A percentile compares a stretch with the other conserved stretches of the same genome.
Evolutionary conservation across 306 rosid species (phyloP).

Genomic region (Aeschynomene evenia): DNA sequence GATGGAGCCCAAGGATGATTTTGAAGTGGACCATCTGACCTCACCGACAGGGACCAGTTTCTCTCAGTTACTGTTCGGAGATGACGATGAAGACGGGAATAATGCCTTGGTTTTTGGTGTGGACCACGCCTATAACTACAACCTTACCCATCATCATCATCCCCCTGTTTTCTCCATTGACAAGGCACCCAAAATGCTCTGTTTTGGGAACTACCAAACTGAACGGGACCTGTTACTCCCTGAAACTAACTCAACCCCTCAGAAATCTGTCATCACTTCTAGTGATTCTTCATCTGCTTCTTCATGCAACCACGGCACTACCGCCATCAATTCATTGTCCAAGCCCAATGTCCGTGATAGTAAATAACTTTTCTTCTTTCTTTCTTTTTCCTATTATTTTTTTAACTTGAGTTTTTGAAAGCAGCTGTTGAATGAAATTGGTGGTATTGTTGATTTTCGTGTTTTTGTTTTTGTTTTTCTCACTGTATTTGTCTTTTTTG

Average conservation of each 20-base stretch:
- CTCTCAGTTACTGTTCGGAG: slow-evolving; percentile 73
- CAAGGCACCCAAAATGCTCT: slow-evolving; percentile 70
- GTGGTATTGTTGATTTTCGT: background rate
- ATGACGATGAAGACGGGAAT: slow-evolving; percentile 38
- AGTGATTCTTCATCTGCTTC: slow-evolving; percentile 67
- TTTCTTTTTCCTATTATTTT: background rate
- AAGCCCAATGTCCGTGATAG: slow-evolving; percentile 39
- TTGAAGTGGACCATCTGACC: slow-evolving; percentile 50
- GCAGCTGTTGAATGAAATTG: background rate
- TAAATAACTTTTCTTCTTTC: no score
- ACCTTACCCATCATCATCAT: background rate
- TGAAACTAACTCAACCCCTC: slow-evolving; percentile 35
- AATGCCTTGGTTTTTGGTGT: slow-evolving; percentile 25
- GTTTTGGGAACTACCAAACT: slow-evolving; percentile 44
- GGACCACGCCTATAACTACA: slow-evolving; percentile 17
- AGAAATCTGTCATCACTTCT: slow-evolving; percentile 61
- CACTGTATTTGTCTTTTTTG: background rate
- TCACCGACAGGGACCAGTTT: slow-evolving; percentile 51
- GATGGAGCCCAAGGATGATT: slow-evolving; percentile 55
- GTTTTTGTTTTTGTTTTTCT: background rate
- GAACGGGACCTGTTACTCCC: background rate
- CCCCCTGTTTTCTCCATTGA: slow-evolving; percentile 36
- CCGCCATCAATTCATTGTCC: slow-evolving; percentile 26
- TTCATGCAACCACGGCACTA: slow-evolving; percentile 39
- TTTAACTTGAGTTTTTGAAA: background rate